Conservation (phyloP, 2,329 filamentous ascomycete genomes). For the Neonectria ditissima region DNA sequence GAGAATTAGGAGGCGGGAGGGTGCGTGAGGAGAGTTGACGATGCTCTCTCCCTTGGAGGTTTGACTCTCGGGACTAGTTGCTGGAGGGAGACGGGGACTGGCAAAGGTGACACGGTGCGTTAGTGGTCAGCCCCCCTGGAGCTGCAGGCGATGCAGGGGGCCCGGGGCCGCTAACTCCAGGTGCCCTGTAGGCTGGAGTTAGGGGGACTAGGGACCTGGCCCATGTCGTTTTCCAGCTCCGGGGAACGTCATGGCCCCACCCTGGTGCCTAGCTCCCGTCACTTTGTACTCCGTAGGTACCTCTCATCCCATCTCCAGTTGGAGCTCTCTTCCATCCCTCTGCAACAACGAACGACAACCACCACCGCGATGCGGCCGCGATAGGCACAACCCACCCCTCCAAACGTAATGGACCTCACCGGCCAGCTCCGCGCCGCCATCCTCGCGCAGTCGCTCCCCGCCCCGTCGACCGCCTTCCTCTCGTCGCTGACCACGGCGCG, state of each 20-base stretch:
- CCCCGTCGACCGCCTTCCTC: constrained; percentile 70
- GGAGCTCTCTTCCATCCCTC: too few species aligned
- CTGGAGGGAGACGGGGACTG: not conserved
- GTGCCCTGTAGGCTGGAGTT: not conserved
- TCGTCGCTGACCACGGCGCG: constrained; percentile 68
- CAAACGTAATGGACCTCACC: constrained; percentile 47
- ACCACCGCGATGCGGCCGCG: constrained; percentile 20
- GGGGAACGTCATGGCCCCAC: constrained; percentile 38
- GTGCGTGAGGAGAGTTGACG: not conserved
- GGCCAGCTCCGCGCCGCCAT: constrained; percentile 65
- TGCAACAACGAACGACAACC: too few species aligned
- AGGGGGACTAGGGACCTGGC: constrained; percentile 21
- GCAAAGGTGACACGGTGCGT: constrained; percentile 34
- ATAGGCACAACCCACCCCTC: not conserved
- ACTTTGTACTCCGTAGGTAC: too few species aligned
- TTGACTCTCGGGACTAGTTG: not conserved
- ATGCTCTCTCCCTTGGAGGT: not conserved
- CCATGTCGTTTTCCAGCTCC: constrained; percentile 33
- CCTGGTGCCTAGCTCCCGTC: too few species aligned
- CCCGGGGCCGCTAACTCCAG: constrained; percentile 31
- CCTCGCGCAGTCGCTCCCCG: constrained; percentile 65
- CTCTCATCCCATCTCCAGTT: too few species aligned
- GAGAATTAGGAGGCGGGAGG: not conserved
- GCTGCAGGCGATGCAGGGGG: constrained; percentile 30
- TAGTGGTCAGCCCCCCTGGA: constrained; percentile 30